phyloP scores from a whole-genome alignment of 768 basidiomycete genomes.

The Agrocybe praecox region DNA sequence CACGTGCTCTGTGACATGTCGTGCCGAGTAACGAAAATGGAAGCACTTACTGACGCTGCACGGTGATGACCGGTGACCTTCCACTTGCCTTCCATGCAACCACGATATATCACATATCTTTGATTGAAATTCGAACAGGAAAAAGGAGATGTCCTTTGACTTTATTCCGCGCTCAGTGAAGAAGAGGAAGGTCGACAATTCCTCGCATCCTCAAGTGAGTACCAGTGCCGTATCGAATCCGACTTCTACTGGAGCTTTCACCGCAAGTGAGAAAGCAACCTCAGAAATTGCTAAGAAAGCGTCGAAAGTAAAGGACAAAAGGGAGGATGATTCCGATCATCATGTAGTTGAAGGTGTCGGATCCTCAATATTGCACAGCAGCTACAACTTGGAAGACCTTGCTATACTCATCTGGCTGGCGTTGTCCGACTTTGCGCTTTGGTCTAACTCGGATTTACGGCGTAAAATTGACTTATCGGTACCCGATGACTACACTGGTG shows the following conservation, averaged over 20 bases:
- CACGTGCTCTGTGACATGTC: no score
- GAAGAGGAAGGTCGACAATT: background rate
- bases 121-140: no score
- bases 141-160: background rate
- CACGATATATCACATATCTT: no score
- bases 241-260: background rate
- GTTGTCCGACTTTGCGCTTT: constrained; percentile 58
- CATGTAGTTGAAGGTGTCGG: background rate
- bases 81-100: no score
- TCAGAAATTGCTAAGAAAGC: background rate
- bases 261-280: background rate
- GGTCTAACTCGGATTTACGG: constrained; percentile 60
- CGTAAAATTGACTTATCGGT: constrained; percentile 40
- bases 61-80: no score
- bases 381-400: background rate
- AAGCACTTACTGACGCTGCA: no score
- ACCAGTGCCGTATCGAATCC: background rate
- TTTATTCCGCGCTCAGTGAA: background rate
- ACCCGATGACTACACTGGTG: constrained; percentile 48
- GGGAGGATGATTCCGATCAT: background rate
- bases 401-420: background rate
- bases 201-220: background rate
- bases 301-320: background rate
- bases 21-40: no score
- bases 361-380: background rate